A percentile compares a stretch with the other conserved stretches of the same genome.
Conservation (phyloP, 305 asterid genomes). For the Solanum hybrid region DNA sequence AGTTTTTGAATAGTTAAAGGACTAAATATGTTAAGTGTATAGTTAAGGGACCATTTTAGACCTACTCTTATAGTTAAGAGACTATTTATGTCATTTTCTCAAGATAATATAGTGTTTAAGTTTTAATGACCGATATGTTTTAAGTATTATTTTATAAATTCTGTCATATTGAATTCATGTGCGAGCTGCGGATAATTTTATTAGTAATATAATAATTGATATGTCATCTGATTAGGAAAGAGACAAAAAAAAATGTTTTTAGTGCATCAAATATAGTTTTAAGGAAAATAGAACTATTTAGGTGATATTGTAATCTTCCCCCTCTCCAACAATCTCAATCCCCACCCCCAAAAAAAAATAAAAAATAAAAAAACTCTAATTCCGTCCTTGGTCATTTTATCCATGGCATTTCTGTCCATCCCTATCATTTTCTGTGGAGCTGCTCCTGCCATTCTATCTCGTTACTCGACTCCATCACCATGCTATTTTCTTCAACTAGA, state of each 20-base stretch:
- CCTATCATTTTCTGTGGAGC: not conserved
- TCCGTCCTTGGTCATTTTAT: not conserved
- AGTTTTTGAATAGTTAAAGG: no score
- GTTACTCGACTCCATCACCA: not conserved
- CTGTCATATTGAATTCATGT: not conserved
- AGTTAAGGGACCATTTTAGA: no score
- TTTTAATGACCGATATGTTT: not conserved
- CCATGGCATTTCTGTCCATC: slow-evolving; percentile 16
- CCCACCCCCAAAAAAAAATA: not conserved
- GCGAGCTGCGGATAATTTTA: not conserved
- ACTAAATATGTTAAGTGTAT: no score
- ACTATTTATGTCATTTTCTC: no score
- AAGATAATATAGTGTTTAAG: not conserved
- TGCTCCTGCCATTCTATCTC: not conserved
- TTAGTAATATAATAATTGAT: not conserved
- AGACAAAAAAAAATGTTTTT: not conserved
- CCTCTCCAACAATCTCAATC: not conserved
- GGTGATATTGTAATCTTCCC: not conserved
- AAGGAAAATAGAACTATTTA: not conserved
- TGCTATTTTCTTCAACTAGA: not conserved
- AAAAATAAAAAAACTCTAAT: not conserved
- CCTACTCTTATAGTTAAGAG: no score
- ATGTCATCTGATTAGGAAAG: not conserved
- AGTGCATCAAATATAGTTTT: not conserved
- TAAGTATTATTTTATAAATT: no score